These are phyloP conservation scores for Septoria linicola DNA, from an alignment of 2,329 filamentous ascomycete species.

Conservation along the genomic window DNA sequence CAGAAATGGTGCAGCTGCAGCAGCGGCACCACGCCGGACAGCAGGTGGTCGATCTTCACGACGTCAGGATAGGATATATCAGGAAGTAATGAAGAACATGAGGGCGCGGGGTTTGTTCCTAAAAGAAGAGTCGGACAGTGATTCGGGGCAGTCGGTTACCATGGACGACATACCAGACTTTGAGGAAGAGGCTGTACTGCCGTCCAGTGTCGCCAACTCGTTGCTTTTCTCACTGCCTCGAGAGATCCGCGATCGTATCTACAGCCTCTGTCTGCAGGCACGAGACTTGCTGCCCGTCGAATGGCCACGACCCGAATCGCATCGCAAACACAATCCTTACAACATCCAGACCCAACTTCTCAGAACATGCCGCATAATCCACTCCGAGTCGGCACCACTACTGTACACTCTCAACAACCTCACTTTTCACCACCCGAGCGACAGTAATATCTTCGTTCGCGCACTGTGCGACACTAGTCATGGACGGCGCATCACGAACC, in stretches of 20 bases:
- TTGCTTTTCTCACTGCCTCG: constrained; percentile 38
- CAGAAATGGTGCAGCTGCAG: constrained; percentile 25
- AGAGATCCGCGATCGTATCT: constrained; percentile 40
- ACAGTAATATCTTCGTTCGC: constrained; percentile 42
- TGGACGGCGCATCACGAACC: constrained; percentile 25
- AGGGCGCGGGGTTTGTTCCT: neutral
- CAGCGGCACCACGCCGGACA: constrained; percentile 11
- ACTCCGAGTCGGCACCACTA: constrained; percentile 36
- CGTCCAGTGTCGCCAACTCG: constrained; percentile 33
- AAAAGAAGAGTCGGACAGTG: constrained; percentile 3
- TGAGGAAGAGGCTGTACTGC: constrained; percentile 19
- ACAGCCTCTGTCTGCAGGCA: constrained; percentile 34
- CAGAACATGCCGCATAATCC: constrained; percentile 33
- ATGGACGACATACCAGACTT: constrained; percentile 23
- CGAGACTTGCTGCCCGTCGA: constrained; percentile 31
- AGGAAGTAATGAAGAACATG: constrained; percentile 27
- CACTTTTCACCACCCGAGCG: constrained; percentile 39
- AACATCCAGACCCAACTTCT: constrained; percentile 36
- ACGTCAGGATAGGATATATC: constrained; percentile 29
- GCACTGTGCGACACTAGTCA: constrained; percentile 31
- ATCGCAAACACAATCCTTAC: constrained; percentile 20
- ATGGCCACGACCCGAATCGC: constrained; percentile 32
- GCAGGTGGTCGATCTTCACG: constrained; percentile 24
- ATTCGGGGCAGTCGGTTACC: constrained; percentile 5
- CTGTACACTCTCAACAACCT: constrained; percentile 40